A percentile compares a stretch with the other conserved stretches of the same genome.
Evolutionary conservation across 352 stramenopile genomes (phyloP).

Genomic region (Hyaloperonospora brassicae): DNA sequence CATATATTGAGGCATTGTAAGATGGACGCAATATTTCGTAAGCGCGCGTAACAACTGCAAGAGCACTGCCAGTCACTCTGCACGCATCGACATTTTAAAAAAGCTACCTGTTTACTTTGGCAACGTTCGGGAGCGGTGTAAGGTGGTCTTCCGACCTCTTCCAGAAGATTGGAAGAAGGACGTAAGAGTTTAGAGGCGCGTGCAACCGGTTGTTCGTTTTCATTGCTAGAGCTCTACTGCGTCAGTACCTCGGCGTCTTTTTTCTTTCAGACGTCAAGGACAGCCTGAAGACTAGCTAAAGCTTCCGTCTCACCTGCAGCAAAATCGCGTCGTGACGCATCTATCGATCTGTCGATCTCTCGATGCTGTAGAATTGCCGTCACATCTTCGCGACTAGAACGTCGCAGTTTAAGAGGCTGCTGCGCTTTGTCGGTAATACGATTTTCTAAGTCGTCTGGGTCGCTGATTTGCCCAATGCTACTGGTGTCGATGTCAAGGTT

Average conservation of each 20-base stretch:
- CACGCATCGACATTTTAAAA: no score
- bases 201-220: constrained; percentile 21
- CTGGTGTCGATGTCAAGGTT: constrained; percentile 3
- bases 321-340: constrained; percentile 6
- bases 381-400: constrained; percentile 23
- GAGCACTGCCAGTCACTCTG: no score
- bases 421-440: constrained; percentile 1
- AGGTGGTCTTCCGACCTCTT: no score
- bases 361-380: constrained; percentile 32
- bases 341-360: constrained; percentile 39
- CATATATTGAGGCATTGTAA: no score
- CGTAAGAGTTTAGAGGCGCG: constrained; percentile 8
- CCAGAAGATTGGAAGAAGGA: no score
- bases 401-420: not conserved
- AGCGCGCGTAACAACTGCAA: no score
- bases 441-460: constrained; percentile 2
- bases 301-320: constrained; percentile 22
- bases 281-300: constrained; percentile 28
- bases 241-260: constrained; percentile 28
- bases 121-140: no score
- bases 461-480: not conserved
- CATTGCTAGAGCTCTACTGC: constrained; percentile 19
- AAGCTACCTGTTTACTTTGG: no score
- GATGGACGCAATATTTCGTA: no score
- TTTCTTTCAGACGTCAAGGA: constrained; percentile 28